Percentiles rank a stretch among this genome's conserved stretches.
Conservation (phyloP, 768 basidiomycete species). For the Terana coerulea region DNA sequence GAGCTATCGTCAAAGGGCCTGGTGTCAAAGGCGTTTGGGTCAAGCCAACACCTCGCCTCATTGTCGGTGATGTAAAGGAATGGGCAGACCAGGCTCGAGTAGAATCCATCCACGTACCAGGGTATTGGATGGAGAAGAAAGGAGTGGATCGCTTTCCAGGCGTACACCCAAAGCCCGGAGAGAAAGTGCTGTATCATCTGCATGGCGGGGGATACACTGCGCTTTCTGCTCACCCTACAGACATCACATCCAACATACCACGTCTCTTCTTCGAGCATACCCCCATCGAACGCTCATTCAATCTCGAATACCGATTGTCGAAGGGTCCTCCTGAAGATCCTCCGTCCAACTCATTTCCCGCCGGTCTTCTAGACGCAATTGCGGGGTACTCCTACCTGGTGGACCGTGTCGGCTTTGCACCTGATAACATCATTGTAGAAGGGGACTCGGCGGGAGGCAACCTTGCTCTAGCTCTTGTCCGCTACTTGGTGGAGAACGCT, state of each 20-base stretch:
- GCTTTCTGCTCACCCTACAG: constrained; percentile 52
- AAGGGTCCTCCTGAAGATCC: constrained; percentile 36
- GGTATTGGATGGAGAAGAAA: constrained; percentile 22
- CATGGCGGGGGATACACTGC: constrained; percentile 60
- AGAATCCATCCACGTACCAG: constrained; percentile 15
- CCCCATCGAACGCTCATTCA: constrained; percentile 42
- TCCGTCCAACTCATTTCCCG: constrained; percentile 56
- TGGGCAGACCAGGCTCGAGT: constrained; percentile 14
- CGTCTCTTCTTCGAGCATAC: constrained; percentile 41
- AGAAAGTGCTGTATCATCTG: constrained; percentile 57
- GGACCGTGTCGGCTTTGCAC: constrained; percentile 45
- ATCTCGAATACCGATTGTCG: constrained; percentile 68
- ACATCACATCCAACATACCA: constrained; percentile 40
- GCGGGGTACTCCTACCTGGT: constrained; percentile 69
- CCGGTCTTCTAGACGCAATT: constrained; percentile 65
- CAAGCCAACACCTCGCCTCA: constrained; percentile 13
- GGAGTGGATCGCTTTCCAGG: constrained; percentile 22
- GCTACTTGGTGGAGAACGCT: constrained; percentile 51
- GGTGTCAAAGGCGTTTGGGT: constrained; percentile 15
- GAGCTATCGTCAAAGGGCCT: constrained; percentile 1
- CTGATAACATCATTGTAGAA: constrained; percentile 54
- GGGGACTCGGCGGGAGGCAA: constrained; percentile 78
- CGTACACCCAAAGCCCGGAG: constrained; percentile 40
- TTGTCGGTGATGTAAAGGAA: constrained; percentile 20
- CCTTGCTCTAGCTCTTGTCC: constrained; percentile 52